Evolutionary conservation across 805 yeast species (phyloP).

Genomic region (Peterozyma toletana): DNA sequence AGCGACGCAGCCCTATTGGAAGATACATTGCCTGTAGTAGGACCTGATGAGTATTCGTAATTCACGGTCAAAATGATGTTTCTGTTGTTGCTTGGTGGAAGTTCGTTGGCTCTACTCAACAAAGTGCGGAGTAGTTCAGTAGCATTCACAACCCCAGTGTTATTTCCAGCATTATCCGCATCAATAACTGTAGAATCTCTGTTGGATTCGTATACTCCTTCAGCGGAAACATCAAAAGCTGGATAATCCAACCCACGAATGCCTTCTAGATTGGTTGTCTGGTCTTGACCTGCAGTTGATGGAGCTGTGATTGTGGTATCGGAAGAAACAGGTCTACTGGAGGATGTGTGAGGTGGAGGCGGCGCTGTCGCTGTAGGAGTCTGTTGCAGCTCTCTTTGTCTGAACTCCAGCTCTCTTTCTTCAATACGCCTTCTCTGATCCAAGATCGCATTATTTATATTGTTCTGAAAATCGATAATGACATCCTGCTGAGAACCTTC

Average conservation of each 20-base stretch:
- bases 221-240: conserved; percentile 26
- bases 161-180: neutral
- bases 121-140: neutral
- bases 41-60: conserved; percentile 20
- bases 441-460: conserved; percentile 6
- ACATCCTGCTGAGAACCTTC: conserved; percentile 9
- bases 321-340: neutral
- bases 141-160: neutral
- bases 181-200: conserved; percentile 15
- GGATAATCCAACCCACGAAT: conserved; percentile 27
- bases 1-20: conserved; percentile 46
- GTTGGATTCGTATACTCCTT: conserved; percentile 18
- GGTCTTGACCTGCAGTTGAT: neutral
- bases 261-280: conserved; percentile 8
- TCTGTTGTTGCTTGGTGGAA: conserved; percentile 14
- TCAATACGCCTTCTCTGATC: conserved; percentile 5
- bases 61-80: conserved; percentile 33
- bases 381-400: neutral
- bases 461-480: conserved; percentile 7
- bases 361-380: neutral
- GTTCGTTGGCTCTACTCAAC: neutral
- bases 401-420: neutral
- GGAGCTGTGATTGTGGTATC: neutral
- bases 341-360: neutral
- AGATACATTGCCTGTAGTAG: conserved; percentile 15